phyloP scores from a whole-genome alignment of 495 filamentous ascomycete genomes.

The Xylaria flabelliformis region DNA sequence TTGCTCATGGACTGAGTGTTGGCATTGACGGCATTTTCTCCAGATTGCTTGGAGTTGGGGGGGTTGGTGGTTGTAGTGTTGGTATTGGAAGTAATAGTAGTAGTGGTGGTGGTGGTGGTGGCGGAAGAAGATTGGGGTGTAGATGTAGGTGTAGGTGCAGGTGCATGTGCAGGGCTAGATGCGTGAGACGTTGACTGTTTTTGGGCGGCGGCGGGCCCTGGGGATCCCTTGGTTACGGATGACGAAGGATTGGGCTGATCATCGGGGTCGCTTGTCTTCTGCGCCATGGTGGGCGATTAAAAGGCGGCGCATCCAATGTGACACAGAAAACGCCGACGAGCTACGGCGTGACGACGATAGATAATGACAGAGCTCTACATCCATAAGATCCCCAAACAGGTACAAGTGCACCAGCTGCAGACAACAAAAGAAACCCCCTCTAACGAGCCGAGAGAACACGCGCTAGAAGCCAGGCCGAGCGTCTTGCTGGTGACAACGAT shows the following conservation, averaged over 20 bases:
- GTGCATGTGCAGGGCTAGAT: conserved; percentile 34
- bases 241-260: conserved; percentile 46
- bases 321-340: conserved; percentile 43
- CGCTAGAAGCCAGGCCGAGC: conserved; percentile 38
- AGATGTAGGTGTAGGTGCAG: conserved; percentile 26
- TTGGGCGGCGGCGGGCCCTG: conserved; percentile 38
- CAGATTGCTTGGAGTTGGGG: conserved; percentile 36
- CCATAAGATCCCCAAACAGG: conserved; percentile 35
- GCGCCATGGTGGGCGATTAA: conserved; percentile 46
- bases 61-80: conserved; percentile 27
- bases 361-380: conserved; percentile 33
- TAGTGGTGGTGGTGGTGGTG: conserved; percentile 12
- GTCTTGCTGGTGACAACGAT: conserved; percentile 29
- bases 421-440: conserved; percentile 35
- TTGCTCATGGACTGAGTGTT: conserved; percentile 54
- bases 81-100: neutral
- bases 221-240: conserved; percentile 40
- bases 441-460: conserved; percentile 35
- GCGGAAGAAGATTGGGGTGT: conserved; percentile 16
- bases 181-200: conserved; percentile 38
- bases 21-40: conserved; percentile 36
- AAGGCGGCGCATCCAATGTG: conserved; percentile 43
- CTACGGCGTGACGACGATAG: conserved; percentile 37
- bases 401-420: conserved; percentile 37
- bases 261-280: conserved; percentile 43